Conservation (phyloP, 805 yeast species). For the Kluyveromyces lactis region DNA sequence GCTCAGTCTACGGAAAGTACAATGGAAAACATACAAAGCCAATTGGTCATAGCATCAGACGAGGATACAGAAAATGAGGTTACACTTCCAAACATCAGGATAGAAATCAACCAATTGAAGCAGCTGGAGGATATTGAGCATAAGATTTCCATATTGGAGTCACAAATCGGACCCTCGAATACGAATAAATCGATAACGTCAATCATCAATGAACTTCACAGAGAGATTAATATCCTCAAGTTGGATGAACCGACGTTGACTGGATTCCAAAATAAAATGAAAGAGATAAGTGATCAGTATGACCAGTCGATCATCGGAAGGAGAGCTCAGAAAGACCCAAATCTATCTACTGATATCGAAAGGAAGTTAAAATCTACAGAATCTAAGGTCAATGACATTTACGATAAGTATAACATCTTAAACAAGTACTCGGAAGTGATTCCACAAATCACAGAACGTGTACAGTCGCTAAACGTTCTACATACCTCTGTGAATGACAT, state of each 20-base stretch:
- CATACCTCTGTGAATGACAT: conserved; percentile 15
- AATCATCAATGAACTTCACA: conserved; percentile 23
- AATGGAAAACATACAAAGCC: neutral
- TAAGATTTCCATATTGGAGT: conserved; percentile 17
- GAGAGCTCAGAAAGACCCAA: conserved; percentile 7
- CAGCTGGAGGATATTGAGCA: conserved; percentile 10
- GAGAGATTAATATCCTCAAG: conserved; percentile 23
- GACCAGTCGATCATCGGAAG: conserved; percentile 18
- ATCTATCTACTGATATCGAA: conserved; percentile 7
- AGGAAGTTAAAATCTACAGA: conserved; percentile 17
- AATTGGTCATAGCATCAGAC: neutral
- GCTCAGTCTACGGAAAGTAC: neutral
- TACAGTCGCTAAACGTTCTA: conserved; percentile 19
- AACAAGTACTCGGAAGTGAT: conserved; percentile 14
- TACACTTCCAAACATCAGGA: conserved; percentile 3
- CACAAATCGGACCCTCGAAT: conserved; percentile 10
- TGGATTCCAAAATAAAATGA: conserved; percentile 15
- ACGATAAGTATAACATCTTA: conserved; percentile 13
- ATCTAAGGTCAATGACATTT: conserved; percentile 19
- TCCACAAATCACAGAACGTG: conserved; percentile 21
- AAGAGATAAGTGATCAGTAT: conserved; percentile 20
- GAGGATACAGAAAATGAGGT: neutral
- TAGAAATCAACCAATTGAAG: conserved; percentile 3
- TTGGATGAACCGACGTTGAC: conserved; percentile 17
- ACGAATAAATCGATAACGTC: conserved; percentile 15